Evolutionary conservation across 768 basidiomycete species (phyloP).

Genomic region (Mycena olivaceomarginata): DNA sequence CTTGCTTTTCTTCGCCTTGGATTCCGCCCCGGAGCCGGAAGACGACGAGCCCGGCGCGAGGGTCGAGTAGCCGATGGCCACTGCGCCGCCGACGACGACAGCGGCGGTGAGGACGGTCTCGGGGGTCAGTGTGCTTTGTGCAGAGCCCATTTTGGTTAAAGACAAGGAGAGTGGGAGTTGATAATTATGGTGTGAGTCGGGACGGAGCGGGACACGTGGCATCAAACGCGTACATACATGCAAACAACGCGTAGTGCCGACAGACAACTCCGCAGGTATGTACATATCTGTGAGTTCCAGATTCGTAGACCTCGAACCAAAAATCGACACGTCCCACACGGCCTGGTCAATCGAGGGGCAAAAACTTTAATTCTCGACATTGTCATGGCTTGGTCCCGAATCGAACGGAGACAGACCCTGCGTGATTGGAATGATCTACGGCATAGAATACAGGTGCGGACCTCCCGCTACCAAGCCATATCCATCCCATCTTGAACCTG

Average conservation of each 20-base stretch:
- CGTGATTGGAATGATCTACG: background rate
- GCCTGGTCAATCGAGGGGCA: too few species aligned
- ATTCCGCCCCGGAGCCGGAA: background rate
- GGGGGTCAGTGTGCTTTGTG: constrained; percentile 30
- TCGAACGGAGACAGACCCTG: background rate
- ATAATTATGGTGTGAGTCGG: background rate
- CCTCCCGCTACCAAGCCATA: background rate
- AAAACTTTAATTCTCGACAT: too few species aligned
- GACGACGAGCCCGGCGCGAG: background rate
- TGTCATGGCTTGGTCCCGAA: background rate
- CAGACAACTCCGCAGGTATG: too few species aligned
- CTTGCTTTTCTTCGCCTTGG: constrained; percentile 26
- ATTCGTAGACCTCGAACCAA: too few species aligned
- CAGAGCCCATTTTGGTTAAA: constrained; percentile 34
- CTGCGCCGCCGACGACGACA: constrained; percentile 37
- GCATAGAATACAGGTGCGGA: background rate
- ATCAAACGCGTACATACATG: constrained; percentile 5
- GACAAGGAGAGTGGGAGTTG: background rate
- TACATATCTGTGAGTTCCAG: too few species aligned
- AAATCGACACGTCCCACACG: too few species aligned
- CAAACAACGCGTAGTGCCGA: background rate
- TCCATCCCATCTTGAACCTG: background rate
- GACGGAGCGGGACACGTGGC: constrained; percentile 16
- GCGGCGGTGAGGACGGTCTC: constrained; percentile 24
- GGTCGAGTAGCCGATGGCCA: constrained; percentile 18